These are phyloP conservation scores for Skeletonema tropicum DNA, from an alignment of 108 stramenopile species.

Conservation along the genomic window DNA sequence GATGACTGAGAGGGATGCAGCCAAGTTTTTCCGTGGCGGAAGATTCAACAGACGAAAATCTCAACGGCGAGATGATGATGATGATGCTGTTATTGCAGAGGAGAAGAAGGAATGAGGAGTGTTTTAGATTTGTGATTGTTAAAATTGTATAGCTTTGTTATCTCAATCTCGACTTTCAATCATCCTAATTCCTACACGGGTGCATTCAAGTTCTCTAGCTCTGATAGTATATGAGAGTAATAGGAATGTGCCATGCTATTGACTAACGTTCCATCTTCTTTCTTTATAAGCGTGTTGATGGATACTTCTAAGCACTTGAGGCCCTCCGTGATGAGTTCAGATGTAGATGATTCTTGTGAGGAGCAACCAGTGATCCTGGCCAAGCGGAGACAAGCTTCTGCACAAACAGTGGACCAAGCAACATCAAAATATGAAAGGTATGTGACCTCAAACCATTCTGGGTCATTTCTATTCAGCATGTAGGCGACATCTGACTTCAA, in stretches of 20 bases:
- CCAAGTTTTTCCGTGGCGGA: slow-evolving; percentile 4
- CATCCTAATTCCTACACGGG: no score
- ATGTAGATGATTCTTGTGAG: background rate
- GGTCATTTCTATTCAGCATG: background rate
- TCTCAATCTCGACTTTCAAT: no score
- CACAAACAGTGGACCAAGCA: no score
- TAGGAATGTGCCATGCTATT: background rate
- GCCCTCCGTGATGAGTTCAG: background rate
- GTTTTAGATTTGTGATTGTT: no score
- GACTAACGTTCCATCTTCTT: background rate
- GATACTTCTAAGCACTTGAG: no score
- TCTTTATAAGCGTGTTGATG: background rate
- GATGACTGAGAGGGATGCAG: background rate
- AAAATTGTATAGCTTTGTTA: no score
- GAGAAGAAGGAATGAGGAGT: slow-evolving; percentile 3
- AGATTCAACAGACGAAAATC: slow-evolving; percentile 4
- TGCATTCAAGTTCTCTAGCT: background rate
- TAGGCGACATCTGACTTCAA: background rate
- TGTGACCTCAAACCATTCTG: background rate
- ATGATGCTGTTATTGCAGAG: background rate
- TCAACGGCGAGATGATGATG: background rate
- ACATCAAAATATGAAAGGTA: no score
- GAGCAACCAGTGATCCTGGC: background rate
- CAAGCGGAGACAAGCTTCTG: no score
- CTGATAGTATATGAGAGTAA: background rate